These are phyloP conservation scores for Pestalotiopsis fici DNA, from an alignment of 2,329 filamentous ascomycete genomes.

Conservation along the genomic window DNA sequence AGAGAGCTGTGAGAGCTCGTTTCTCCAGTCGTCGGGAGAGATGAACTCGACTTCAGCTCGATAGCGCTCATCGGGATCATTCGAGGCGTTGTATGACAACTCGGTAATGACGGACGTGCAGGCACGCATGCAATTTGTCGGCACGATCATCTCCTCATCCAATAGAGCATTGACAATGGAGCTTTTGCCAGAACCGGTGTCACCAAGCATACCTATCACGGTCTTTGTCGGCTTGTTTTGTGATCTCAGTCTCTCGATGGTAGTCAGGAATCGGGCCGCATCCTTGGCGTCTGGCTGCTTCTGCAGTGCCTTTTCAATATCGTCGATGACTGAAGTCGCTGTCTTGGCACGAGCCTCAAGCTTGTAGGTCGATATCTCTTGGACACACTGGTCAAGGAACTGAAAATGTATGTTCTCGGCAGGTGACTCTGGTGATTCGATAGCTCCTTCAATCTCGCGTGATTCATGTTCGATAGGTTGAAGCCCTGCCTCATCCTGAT, in stretches of 20 bases:
- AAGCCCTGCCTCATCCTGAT: too few relatives aligned
- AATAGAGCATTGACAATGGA: constrained; percentile 22
- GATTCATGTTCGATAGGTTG: too few relatives aligned
- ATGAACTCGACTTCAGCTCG: constrained; percentile 30
- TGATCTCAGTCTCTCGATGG: background rate
- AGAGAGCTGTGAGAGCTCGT: constrained; percentile 23
- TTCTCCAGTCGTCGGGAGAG: constrained; percentile 21
- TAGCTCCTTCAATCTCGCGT: background rate
- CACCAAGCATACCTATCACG: constrained; percentile 19
- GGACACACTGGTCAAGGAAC: background rate
- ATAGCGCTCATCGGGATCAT: constrained; percentile 23
- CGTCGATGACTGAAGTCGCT: background rate
- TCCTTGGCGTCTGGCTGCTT: background rate
- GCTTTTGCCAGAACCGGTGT: constrained; percentile 23
- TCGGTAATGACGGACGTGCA: constrained; percentile 28
- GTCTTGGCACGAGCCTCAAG: background rate
- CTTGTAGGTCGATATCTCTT: background rate
- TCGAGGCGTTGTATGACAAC: constrained; percentile 28
- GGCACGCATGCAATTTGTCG: constrained; percentile 38
- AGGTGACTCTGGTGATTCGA: background rate
- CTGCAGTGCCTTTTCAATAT: background rate
- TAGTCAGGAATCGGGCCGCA: background rate
- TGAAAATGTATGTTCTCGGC: background rate
- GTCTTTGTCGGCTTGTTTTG: background rate
- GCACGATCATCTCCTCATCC: constrained; percentile 32